Base-by-base conservation (phyloP, 2,329 filamentous ascomycete genomes). In the Colletotrichum graminicola region DNA sequence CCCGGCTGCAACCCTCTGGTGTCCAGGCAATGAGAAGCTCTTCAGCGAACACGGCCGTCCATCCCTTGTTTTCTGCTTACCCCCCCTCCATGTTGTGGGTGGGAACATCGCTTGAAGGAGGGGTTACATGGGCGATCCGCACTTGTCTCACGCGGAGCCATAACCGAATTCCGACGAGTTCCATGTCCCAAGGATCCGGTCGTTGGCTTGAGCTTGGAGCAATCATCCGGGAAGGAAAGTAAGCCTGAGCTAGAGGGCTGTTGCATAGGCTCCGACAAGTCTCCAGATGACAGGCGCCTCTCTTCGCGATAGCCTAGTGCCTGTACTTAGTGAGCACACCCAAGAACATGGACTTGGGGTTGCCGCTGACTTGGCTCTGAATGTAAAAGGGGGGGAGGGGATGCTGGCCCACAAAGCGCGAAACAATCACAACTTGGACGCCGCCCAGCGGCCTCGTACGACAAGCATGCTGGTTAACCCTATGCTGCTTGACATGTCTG, bases 111-210 rank as follows among this genome's bases (percentile, higher is more conserved):
- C 69, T 69, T 34, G 39, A 69, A 68, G 66, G 69, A 72, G 65
- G 65, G 69, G 69, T 63, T 72, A 54, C 69, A 72, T 60, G 60
- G 69, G 21, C 65, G 69, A 72, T 72, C 69, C 56, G 45, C 65
- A 68, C 34, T 45, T 54, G 29, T 63, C 32, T 11, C 59, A 51
- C 59, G 64, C 69, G 65, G 45, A 64, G 69, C 69, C 64, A 61
- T 54, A 67, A 57, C 63, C 69, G 47, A 69, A 63, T 29, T 56
- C 52, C 54, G 60, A 59, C 54, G 51, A 39, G 32, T 69, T 18
- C 39, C 59, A 60, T 47, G 65, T 72, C 69, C 69, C 69, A 72
- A 64, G 69, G 59, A 72, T 68, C 54, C 66, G 69, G 69, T 72
- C 65, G 65, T 72, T 64, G 65, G 69, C 69, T 68, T 69, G 47